Evolutionary conservation across 2,329 filamentous ascomycete genomes (phyloP), one percentile per base, ranked within the genome.

Genomic region (Penicillium rolfsii): DNA sequence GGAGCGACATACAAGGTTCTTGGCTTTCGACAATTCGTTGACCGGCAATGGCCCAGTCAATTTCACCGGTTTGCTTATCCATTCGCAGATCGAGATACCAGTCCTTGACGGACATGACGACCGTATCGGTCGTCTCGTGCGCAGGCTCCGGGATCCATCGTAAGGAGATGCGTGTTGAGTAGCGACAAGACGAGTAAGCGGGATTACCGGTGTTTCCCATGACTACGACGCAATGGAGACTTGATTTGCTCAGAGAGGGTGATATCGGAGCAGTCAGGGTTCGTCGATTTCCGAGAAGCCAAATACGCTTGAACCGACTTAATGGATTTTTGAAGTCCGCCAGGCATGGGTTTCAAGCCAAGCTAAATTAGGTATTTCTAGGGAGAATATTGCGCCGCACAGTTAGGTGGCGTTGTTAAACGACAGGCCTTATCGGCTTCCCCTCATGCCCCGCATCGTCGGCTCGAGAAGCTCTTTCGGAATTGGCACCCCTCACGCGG

Each of bases 41-140:
- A 7, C 79, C 79, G 1, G 79, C 78, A 59, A 80, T 76, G 0
- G 75, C 78, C 79, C 79, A 81, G 64, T 80, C 78, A 36, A 80
- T 74, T 2, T 62, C 65, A 1, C 67, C 63, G 0, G 77, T 70
- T 5, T 60, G 26, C 58, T 75, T 77, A 45, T 76, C 71, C 16
- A 81, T 73, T 12, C 79, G 76, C 1, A 81, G 67, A 64, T 81
- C 79, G 4, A 80, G 72, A 56, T 78, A 81, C 72, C 77, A 81
- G 50, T 73, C 74, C 9, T 74, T 74, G 0, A 81, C 75, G 9
- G 76, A 77, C 63, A 80, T 73, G 54, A 80, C 77, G 5, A 79
- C 68, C 6, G 79, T 81, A 55, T 81, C 77, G 12, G 79, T 80
- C 38, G 74, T 77, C 60, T 81, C 79, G 30, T 73, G 75, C 1